phyloP scores from a whole-genome alignment of 345 rosid species.

The Gossypium turneri region DNA sequence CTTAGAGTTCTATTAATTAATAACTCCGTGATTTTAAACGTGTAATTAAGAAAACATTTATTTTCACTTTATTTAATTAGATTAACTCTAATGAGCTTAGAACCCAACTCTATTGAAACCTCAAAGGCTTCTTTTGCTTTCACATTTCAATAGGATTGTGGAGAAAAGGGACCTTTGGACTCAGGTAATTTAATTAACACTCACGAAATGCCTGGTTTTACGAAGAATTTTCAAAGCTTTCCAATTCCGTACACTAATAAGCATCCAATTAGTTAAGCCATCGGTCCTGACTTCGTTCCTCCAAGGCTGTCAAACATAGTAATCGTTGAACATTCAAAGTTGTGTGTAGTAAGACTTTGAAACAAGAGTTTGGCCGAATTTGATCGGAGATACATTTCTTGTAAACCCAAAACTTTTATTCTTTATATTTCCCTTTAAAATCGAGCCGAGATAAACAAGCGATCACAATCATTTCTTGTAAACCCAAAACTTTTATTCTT shows the following conservation, averaged over 20 bases:
- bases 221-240: background rate
- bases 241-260: no score
- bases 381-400: background rate
- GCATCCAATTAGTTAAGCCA: background rate
- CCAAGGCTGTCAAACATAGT: background rate
- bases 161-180: no score
- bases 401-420: background rate
- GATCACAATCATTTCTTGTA: background rate
- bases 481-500: background rate
- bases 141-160: no score
- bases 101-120: no score
- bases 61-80: no score
- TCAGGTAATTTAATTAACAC: no score
- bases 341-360: slow-evolving; percentile 1
- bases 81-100: no score
- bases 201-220: no score
- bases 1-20: no score
- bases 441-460: background rate
- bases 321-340: slow-evolving; percentile 17
- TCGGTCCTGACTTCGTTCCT: slow-evolving; percentile 18
- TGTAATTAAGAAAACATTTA: no score
- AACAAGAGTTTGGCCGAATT: slow-evolving; percentile 12
- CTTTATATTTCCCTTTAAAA: background rate
- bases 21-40: no score
- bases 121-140: no score